phyloP scores from a whole-genome alignment of 2,329 filamentous ascomycete genomes.

The Pseudocercospora pini-densiflorae region DNA sequence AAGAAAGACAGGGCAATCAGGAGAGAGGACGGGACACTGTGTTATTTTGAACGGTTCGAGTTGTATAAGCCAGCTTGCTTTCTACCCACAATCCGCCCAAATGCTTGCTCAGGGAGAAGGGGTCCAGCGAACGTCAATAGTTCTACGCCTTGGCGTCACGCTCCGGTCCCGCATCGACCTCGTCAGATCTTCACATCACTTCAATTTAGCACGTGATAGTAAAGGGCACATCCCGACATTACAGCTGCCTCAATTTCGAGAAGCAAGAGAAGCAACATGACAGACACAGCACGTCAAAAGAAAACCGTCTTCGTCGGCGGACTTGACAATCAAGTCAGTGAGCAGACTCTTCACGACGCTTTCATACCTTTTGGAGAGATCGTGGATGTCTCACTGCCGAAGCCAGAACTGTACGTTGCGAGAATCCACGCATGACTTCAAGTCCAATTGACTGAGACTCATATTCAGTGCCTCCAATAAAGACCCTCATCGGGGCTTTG shows the following conservation, averaged over 20 bases:
- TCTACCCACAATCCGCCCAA: slow-evolving; percentile 6
- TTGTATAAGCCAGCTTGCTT: not conserved
- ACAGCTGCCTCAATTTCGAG: not conserved
- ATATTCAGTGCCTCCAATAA: slow-evolving; percentile 63
- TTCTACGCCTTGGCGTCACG: not conserved
- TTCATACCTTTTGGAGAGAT: slow-evolving; percentile 98
- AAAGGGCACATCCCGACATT: not conserved
- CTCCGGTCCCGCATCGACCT: not conserved
- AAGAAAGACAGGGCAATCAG: not conserved
- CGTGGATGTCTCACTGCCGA: slow-evolving; percentile 85
- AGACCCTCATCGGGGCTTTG: slow-evolving; percentile 87
- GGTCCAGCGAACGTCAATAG: not conserved
- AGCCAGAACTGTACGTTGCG: slow-evolving; percentile 68
- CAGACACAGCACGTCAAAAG: slow-evolving; percentile 70
- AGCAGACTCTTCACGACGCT: slow-evolving; percentile 78
- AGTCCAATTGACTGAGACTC: slow-evolving; percentile 7
- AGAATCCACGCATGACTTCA: not conserved
- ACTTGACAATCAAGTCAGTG: slow-evolving; percentile 77
- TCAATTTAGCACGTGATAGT: not conserved
- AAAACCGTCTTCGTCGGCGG: slow-evolving; percentile 96
- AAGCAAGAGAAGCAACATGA: slow-evolving; percentile 58
- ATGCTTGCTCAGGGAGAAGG: not conserved
- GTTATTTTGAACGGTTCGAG: not conserved
- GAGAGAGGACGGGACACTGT: not conserved
- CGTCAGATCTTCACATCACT: not conserved